Evolutionary conservation across 2,329 filamentous ascomycete species (phyloP).

Genomic region (Arachnopeziza araneosa): DNA sequence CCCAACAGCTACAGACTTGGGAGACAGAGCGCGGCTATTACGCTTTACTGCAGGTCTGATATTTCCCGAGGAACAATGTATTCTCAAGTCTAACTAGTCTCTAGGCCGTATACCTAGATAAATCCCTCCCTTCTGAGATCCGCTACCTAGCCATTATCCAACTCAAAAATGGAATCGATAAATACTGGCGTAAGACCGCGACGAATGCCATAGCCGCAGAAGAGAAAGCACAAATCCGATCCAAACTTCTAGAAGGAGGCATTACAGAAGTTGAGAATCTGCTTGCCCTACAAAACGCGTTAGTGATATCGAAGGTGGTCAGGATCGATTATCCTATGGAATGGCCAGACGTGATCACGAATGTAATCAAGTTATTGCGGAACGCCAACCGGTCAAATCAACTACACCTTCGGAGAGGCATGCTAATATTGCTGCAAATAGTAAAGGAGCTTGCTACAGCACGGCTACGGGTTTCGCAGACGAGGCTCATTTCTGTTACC

Average conservation of each 20-base stretch:
- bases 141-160: constrained; percentile 90
- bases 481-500: constrained; percentile 69
- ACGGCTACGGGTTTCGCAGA: constrained; percentile 67
- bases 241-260: constrained; percentile 68
- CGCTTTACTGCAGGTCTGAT: constrained; percentile 57
- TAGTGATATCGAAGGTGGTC: constrained; percentile 82
- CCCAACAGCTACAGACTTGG: constrained; percentile 67
- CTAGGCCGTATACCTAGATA: constrained; percentile 76
- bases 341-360: constrained; percentile 63
- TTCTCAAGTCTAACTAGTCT: constrained; percentile 3
- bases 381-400: constrained; percentile 51
- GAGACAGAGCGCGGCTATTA: constrained; percentile 63
- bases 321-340: constrained; percentile 84
- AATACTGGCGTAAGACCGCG: constrained; percentile 71
- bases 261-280: constrained; percentile 69
- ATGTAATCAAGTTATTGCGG: constrained; percentile 61
- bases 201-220: constrained; percentile 63
- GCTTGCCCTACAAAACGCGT: constrained; percentile 80
- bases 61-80: background rate
- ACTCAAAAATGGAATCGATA: constrained; percentile 94
- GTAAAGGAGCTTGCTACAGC: constrained; percentile 88
- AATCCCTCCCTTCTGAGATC: constrained; percentile 66
- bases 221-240: constrained; percentile 73
- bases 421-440: constrained; percentile 76
- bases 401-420: constrained; percentile 62